Evolutionary conservation across 2,329 filamentous ascomycete genomes (phyloP).

Genomic region (Stemphylium beticola): DNA sequence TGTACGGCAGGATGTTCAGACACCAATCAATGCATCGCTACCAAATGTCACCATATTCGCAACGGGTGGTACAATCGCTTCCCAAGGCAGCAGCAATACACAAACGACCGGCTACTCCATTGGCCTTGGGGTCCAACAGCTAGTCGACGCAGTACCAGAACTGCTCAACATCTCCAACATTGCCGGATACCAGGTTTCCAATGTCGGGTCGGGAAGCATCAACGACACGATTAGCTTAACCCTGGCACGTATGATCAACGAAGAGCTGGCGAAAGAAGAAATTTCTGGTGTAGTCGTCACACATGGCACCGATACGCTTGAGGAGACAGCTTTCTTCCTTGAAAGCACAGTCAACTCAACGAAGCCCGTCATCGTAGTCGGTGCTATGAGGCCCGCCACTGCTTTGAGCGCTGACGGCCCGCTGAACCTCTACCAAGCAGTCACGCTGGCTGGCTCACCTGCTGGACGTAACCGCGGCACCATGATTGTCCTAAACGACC

Average conservation of each 20-base stretch:
- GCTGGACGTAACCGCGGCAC: constrained; percentile 59
- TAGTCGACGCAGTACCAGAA: constrained; percentile 63
- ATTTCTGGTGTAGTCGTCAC: constrained; percentile 63
- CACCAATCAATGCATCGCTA: constrained; percentile 53
- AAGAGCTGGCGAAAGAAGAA: constrained; percentile 54
- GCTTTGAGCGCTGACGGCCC: constrained; percentile 68
- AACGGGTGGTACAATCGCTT: constrained; percentile 66
- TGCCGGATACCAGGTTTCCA: constrained; percentile 54
- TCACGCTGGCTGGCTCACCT: constrained; percentile 60
- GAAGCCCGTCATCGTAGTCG: constrained; percentile 67
- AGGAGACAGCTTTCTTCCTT: constrained; percentile 69
- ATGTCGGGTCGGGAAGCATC: constrained; percentile 48
- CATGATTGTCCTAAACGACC: constrained; percentile 68
- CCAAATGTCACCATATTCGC: constrained; percentile 65
- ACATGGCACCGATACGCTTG: constrained; percentile 70
- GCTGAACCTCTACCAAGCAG: constrained; percentile 66
- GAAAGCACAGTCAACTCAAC: constrained; percentile 62
- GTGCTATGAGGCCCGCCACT: constrained; percentile 68
- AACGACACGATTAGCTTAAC: constrained; percentile 58
- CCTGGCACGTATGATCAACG: constrained; percentile 57
- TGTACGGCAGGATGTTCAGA: constrained; percentile 39
- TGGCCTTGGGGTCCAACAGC: constrained; percentile 56
- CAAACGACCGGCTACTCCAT: constrained; percentile 64
- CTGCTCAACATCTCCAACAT: constrained; percentile 62
- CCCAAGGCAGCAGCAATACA: constrained; percentile 55